Evolutionary conservation across 148 eudicot species (phyloP), one percentile per base, ranked within the genome.

Genomic region (Nepenthes gracilis): DNA sequence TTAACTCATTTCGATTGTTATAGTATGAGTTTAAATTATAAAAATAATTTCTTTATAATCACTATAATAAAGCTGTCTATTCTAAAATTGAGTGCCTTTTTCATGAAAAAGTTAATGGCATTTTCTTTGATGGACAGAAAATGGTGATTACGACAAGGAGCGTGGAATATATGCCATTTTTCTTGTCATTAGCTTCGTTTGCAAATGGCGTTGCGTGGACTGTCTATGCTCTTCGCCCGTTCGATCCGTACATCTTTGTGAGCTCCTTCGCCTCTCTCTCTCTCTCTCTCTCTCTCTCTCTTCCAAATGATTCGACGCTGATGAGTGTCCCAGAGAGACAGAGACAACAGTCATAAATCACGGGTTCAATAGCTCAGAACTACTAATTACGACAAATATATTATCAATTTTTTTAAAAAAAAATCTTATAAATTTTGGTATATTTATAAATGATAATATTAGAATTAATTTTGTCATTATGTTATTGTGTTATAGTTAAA

Each of bases 101-200:
- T 35, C 36, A 1, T 54, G 43, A 52, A 52, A 12, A 52, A 12
- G 12, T 1, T 35, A 55, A 13, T 32, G 8, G 1, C 12, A 33
- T 15, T 33, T 6, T 15, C 9, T 55, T 23, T 15, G 54, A 62
- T 12, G 53, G 63, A 67, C 78, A 77, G 81, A 77, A 71, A 63
- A 61, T 67, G 10, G 81, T 77, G 72, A 66, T 77, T 2, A 74
- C 48, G 55, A 63, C 78, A 2, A 77, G 67, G 63, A 83, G 88
- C 49, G 85, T 83, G 69, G 82, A 83, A 65, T 83, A 12, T 50
- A 83, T 83, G 88, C 85, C 85, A 33, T 15, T 80, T 0, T 71
- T 72, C 43, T 58, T 83, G 13, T 77, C 81, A n/a, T 36, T 83
- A n/a, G 72, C 88, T 5, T 34, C 69, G 36, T 70, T 75, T 1